Percentiles rank a stretch among this genome's conserved stretches.
Conservation (phyloP, 177 flowering plant species). For the Vitis hybrid region DNA sequence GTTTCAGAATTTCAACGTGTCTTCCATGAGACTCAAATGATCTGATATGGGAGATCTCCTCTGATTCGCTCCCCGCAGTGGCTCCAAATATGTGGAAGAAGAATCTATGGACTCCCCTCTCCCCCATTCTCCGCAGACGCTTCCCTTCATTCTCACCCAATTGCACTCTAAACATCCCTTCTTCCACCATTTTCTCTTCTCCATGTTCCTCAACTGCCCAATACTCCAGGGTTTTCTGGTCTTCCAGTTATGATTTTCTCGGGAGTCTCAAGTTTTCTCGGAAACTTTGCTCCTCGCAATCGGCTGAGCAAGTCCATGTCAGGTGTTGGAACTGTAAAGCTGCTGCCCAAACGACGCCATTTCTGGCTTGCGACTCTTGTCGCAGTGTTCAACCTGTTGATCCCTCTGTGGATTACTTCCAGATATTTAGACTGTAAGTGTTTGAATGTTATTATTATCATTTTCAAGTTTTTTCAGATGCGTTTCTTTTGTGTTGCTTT, state of each 20-base stretch:
- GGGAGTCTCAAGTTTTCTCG: constrained; percentile 8
- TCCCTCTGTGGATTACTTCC: constrained; percentile 72
- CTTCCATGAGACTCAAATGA: too few species aligned
- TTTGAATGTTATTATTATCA: neutral
- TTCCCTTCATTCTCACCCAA: neutral
- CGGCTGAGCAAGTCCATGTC: constrained; percentile 9
- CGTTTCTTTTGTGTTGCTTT: neutral
- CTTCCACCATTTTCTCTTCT: neutral
- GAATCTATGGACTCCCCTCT: constrained; percentile 23
- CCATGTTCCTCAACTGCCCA: neutral
- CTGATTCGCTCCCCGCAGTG: too few species aligned
- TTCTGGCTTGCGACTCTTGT: constrained; percentile 66
- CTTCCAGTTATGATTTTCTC: neutral
- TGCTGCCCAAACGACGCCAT: constrained; percentile 29
- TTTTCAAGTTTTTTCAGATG: neutral
- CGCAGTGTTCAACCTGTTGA: constrained; percentile 76
- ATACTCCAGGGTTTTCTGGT: neutral
- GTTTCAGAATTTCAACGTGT: too few species aligned
- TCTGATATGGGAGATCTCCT: too few species aligned
- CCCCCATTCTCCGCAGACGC: constrained; percentile 6
- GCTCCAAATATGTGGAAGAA: constrained; percentile 17
- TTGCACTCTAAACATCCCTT: neutral
- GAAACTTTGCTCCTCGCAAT: constrained; percentile 29
- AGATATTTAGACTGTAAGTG: constrained; percentile 40
- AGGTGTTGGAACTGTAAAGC: constrained; percentile 69